A percentile compares a stretch with the other conserved stretches of the same genome.
These are phyloP conservation scores for Botrytis elliptica DNA, from an alignment of 2,329 filamentous ascomycete genomes.

Conservation along the genomic window DNA sequence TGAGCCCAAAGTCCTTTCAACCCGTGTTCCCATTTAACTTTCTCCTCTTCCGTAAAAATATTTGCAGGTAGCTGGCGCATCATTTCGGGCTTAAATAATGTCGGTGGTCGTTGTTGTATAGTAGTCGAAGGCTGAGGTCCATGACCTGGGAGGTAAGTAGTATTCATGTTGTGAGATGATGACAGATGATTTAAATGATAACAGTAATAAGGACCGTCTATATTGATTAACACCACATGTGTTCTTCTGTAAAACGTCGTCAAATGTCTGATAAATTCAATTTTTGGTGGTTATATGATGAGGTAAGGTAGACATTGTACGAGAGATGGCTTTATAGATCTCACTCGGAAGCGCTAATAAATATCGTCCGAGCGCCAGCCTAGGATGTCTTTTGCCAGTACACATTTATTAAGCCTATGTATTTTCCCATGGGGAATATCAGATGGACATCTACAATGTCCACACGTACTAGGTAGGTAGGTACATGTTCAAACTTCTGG, in stretches of 20 bases:
- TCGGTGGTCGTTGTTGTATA: conserved; percentile 25
- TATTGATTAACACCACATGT: background rate
- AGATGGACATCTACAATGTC: background rate
- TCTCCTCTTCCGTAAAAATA: conserved; percentile 53
- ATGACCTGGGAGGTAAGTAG: conserved; percentile 31
- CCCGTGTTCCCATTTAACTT: conserved; percentile 57
- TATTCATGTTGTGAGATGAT: conserved; percentile 32
- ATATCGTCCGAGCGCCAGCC: background rate
- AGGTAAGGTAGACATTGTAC: background rate
- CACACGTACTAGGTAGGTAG: no score
- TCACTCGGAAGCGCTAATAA: background rate
- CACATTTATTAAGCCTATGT: background rate
- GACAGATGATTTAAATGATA: background rate
- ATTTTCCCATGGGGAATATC: conserved; percentile 1
- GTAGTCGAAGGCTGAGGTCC: conserved; percentile 24
- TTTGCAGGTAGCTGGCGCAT: conserved; percentile 36
- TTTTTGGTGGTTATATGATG: background rate
- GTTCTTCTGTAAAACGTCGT: background rate
- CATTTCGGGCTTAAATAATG: conserved; percentile 37
- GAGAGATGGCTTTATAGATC: background rate
- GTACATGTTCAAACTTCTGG: background rate
- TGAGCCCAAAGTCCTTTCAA: conserved; percentile 52
- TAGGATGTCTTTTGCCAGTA: background rate
- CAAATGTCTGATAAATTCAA: background rate
- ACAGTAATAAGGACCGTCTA: background rate